phyloP scores from a whole-genome alignment of 2,329 filamentous ascomycete genomes.

The Alternaria triticimaculans region DNA sequence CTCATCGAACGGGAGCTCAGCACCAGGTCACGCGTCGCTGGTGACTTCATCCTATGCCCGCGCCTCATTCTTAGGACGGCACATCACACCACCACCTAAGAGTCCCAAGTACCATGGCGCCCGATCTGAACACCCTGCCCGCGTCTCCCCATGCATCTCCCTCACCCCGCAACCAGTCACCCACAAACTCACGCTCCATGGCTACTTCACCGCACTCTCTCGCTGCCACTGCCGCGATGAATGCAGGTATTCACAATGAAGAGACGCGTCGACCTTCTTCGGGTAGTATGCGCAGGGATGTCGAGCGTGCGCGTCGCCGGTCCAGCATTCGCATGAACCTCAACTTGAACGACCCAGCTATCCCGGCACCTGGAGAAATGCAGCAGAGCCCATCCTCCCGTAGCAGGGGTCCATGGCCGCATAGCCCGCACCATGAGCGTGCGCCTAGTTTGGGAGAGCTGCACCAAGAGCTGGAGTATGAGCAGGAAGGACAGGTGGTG shows the following conservation, averaged over 20 bases:
- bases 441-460: slow-evolving; percentile 77
- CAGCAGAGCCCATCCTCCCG: slow-evolving; percentile 53
- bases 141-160: slow-evolving; percentile 53
- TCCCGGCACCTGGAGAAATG: slow-evolving; percentile 75
- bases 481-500: slow-evolving; percentile 80
- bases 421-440: slow-evolving; percentile 68
- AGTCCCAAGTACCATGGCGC: slow-evolving; percentile 33
- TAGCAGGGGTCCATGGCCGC: slow-evolving; percentile 44
- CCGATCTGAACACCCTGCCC: slow-evolving; percentile 67
- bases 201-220: slow-evolving; percentile 73
- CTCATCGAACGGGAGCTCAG: background rate
- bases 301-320: slow-evolving; percentile 63
- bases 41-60: background rate
- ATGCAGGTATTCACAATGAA: slow-evolving; percentile 75
- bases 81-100: slow-evolving; percentile 15
- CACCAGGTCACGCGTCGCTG: background rate
- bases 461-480: slow-evolving; percentile 79
- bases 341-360: slow-evolving; percentile 72
- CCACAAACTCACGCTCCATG: slow-evolving; percentile 50
- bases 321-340: slow-evolving; percentile 76
- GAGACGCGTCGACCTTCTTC: slow-evolving; percentile 57
- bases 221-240: slow-evolving; percentile 78
- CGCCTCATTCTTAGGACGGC: background rate
- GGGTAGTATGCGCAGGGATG: slow-evolving; percentile 55
- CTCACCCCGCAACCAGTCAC: slow-evolving; percentile 36